Percentiles rank a stretch among this genome's conserved stretches.
phyloP scores from a whole-genome alignment of 2,329 filamentous ascomycete genomes.

The Fusarium nodosum region DNA sequence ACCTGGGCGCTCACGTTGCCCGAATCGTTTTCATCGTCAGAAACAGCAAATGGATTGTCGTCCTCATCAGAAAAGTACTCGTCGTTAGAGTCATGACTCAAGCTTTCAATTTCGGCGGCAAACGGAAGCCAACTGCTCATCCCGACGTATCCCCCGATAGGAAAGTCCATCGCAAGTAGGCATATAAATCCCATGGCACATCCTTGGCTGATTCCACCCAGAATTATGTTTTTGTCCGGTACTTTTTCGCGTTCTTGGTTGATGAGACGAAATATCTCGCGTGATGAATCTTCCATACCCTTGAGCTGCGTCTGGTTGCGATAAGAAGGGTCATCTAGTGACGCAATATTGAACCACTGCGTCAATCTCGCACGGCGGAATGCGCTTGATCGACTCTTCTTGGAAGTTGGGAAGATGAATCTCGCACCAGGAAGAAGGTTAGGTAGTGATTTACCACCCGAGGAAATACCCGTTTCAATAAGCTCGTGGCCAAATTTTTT shows the following conservation, averaged over 20 bases:
- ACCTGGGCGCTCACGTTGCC: constrained; percentile 43
- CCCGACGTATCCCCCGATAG: constrained; percentile 60
- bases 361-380: constrained; percentile 60
- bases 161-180: constrained; percentile 56
- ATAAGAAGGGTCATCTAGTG: constrained; percentile 57
- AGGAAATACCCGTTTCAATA: constrained; percentile 48
- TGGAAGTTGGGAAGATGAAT: constrained; percentile 66
- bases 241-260: constrained; percentile 51
- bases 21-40: constrained; percentile 9
- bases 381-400: constrained; percentile 58
- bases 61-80: constrained; percentile 3
- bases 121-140: constrained; percentile 64
- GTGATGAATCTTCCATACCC: constrained; percentile 59
- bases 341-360: constrained; percentile 66
- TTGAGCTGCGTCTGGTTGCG: constrained; percentile 59
- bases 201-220: constrained; percentile 68
- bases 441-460: constrained; percentile 51
- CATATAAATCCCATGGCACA: constrained; percentile 62
- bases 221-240: constrained; percentile 57
- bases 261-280: constrained; percentile 55
- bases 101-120: constrained; percentile 52
- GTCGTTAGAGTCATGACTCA: constrained; percentile 32
- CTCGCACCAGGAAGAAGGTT: constrained; percentile 55
- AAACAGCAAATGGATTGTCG: constrained; percentile 46
- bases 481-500: constrained; percentile 53